These are phyloP conservation scores for Morella rubra DNA, from an alignment of 306 rosid species.

Conservation along the genomic window DNA sequence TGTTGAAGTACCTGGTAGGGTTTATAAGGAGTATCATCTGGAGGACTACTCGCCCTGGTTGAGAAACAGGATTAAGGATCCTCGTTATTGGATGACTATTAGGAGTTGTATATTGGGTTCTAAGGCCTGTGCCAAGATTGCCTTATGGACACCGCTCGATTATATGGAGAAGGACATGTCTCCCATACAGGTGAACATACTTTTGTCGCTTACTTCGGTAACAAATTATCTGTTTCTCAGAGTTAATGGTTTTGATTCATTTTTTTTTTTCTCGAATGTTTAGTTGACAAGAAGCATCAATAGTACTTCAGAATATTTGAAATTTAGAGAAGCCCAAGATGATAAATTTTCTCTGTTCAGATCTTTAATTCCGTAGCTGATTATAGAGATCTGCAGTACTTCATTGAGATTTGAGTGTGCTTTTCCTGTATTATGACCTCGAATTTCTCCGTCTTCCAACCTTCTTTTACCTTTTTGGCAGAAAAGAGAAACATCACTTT, in stretches of 20 bases:
- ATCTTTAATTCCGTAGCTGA: neutral
- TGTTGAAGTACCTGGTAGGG: slow-evolving; percentile 68
- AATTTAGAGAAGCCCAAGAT: neutral
- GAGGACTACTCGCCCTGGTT: slow-evolving; percentile 78
- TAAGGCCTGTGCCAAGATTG: slow-evolving; percentile 60
- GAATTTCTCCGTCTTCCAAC: neutral
- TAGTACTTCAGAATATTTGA: neutral
- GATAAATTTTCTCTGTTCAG: neutral
- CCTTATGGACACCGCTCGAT: slow-evolving; percentile 70
- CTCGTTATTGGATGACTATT: slow-evolving; percentile 64
- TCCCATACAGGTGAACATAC: slow-evolving; percentile 67
- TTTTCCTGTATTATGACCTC: neutral
- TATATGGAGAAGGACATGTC: slow-evolving; percentile 70
- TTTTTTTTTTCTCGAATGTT: neutral
- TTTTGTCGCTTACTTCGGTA: neutral
- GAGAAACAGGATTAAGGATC: slow-evolving; percentile 59
- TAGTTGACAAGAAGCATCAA: neutral
- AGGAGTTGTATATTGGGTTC: slow-evolving; percentile 81
- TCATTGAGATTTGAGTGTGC: too few species aligned
- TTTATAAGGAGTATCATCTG: slow-evolving; percentile 60
- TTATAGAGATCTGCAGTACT: neutral
- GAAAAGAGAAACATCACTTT: neutral
- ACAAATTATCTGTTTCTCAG: neutral
- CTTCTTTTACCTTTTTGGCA: neutral
- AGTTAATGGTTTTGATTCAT: neutral